Evolutionary conservation across 2,329 filamentous ascomycete species (phyloP).

Genomic region (Sphaerulina vaccinii): DNA sequence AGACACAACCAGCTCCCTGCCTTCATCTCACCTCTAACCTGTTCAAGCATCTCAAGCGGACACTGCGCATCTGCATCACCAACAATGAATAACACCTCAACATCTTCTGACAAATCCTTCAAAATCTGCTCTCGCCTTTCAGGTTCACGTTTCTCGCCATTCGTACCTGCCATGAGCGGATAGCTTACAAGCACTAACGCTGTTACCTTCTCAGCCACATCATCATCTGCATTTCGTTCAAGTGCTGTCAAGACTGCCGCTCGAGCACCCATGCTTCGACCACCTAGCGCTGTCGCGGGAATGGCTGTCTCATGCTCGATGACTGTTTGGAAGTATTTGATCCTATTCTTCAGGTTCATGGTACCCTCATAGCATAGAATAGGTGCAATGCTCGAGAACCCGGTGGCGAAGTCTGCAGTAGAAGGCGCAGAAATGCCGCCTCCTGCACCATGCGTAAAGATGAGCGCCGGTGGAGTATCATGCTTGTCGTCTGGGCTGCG

Average conservation of each 20-base stretch:
- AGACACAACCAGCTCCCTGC: slow-evolving; percentile 39
- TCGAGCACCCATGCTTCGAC: slow-evolving; percentile 47
- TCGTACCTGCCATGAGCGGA: slow-evolving; percentile 41
- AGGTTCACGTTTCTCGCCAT: slow-evolving; percentile 20
- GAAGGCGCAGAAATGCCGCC: slow-evolving; percentile 43
- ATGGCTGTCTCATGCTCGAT: slow-evolving; percentile 26
- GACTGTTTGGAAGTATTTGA: slow-evolving; percentile 42
- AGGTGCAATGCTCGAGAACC: slow-evolving; percentile 32
- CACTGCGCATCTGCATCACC: slow-evolving; percentile 42
- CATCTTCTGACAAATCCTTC: slow-evolving; percentile 32
- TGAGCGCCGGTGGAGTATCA: slow-evolving; percentile 24
- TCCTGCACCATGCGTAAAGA: slow-evolving; percentile 50
- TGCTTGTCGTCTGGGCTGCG: slow-evolving; percentile 3
- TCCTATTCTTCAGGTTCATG: slow-evolving; percentile 42
- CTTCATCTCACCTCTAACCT: slow-evolving; percentile 40
- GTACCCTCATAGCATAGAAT: slow-evolving; percentile 43
- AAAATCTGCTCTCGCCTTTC: slow-evolving; percentile 42
- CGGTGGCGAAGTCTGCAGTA: slow-evolving; percentile 41
- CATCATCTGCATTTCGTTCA: slow-evolving; percentile 16
- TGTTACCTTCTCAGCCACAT: slow-evolving; percentile 8
- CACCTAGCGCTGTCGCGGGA: slow-evolving; percentile 35
- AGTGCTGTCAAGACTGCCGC: slow-evolving; percentile 43
- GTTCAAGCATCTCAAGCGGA: slow-evolving; percentile 31
- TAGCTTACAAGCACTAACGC: slow-evolving; percentile 43
- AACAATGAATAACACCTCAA: slow-evolving; percentile 42